Evolutionary conservation across 495 filamentous ascomycete species (phyloP).

Genomic region (Trichoderma orchidacearum): DNA sequence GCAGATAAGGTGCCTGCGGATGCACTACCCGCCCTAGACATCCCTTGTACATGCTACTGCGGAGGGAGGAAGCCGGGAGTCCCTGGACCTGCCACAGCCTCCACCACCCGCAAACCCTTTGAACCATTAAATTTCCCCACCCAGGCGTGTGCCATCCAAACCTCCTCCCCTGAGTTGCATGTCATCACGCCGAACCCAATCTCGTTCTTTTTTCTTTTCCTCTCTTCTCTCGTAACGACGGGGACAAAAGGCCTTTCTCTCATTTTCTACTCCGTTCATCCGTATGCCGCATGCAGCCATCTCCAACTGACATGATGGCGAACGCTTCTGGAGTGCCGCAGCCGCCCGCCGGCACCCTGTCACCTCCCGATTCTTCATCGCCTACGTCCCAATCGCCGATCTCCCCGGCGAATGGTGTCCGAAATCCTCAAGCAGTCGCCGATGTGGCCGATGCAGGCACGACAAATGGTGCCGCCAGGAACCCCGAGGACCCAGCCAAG

Average conservation of each 20-base stretch:
- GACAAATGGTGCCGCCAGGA: not conserved
- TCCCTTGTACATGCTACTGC: not conserved
- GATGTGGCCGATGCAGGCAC: not conserved
- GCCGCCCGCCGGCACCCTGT: not conserved
- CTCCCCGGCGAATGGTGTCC: not conserved
- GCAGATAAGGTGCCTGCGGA: too few relatives aligned
- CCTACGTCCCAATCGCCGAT: not conserved
- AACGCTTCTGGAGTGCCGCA: not conserved
- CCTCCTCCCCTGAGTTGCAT: not conserved
- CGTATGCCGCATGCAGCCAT: not conserved
- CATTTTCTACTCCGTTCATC: not conserved
- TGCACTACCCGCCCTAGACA: too few relatives aligned
- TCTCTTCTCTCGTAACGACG: not conserved
- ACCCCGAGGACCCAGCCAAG: not conserved
- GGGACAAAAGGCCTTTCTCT: not conserved
- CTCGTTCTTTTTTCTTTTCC: not conserved
- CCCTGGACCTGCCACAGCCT: not conserved
- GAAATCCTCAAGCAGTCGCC: not conserved
- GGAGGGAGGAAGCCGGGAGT: not conserved
- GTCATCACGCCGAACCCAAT: not conserved
- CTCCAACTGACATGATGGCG: not conserved
- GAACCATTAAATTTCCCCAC: not conserved
- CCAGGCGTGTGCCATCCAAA: not conserved
- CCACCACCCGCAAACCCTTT: not conserved
- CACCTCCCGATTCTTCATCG: not conserved